These are phyloP conservation scores for Cydonia oblonga DNA, from an alignment of 331 rosid genomes.

Conservation along the genomic window DNA sequence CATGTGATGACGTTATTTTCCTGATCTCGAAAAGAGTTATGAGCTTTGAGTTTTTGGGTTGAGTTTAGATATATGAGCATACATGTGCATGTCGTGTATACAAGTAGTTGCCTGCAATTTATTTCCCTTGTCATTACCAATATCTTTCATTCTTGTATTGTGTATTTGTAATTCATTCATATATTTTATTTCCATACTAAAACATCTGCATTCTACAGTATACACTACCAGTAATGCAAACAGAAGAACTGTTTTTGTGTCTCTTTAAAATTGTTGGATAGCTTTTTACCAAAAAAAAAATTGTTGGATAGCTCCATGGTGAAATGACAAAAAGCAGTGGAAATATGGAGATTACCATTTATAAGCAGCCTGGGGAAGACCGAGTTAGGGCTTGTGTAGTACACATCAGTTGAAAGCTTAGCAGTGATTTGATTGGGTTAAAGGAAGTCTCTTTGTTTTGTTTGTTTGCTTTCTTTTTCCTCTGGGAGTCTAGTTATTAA, in stretches of 20 bases:
- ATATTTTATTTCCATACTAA: not conserved
- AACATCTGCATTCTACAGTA: too few relatives aligned
- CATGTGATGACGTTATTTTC: too few relatives aligned
- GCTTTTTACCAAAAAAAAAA: too few relatives aligned
- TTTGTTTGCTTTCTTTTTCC: not conserved
- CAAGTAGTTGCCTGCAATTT: not conserved
- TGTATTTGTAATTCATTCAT: too few relatives aligned
- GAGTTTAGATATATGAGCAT: too few relatives aligned
- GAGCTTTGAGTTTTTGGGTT: not conserved
- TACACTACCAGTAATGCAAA: not conserved
- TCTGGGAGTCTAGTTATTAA: not conserved
- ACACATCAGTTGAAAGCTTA: too few relatives aligned
- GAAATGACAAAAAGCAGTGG: not conserved
- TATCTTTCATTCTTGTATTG: too few relatives aligned
- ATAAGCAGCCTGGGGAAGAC: not conserved
- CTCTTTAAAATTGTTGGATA: not conserved
- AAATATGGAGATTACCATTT: not conserved
- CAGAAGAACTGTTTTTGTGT: not conserved
- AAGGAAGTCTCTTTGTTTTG: not conserved
- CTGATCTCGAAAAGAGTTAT: rapidly evolving
- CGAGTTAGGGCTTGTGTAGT: not conserved
- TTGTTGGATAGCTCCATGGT: not conserved
- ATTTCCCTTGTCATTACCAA: too few relatives aligned
- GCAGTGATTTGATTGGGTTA: not conserved
- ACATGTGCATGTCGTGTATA: not conserved